Conservation (phyloP, 2,329 filamentous ascomycete species). For the Metarhizium rileyi region DNA sequence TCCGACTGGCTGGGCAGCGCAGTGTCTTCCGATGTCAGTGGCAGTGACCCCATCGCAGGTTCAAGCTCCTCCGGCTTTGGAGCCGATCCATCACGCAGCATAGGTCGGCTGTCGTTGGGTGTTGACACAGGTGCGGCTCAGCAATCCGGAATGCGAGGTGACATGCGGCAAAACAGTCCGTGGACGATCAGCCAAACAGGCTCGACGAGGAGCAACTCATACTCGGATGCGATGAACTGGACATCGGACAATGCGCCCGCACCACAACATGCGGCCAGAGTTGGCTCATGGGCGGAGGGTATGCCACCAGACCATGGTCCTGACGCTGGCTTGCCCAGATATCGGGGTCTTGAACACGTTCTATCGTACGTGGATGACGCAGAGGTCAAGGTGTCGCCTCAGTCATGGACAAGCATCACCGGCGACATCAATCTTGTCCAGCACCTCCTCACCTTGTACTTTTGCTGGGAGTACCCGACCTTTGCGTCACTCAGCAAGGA, state of each 20-base stretch:
- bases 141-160: constrained; percentile 21
- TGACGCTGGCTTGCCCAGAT: constrained; percentile 21
- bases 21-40: constrained; percentile 3
- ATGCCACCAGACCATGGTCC: constrained; percentile 24
- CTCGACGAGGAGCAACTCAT: constrained; percentile 37
- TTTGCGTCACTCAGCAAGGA: constrained; percentile 65
- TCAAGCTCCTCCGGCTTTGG: constrained; percentile 19
- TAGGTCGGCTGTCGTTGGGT: constrained; percentile 17
- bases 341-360: constrained; percentile 36
- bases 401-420: constrained; percentile 53
- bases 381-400: constrained; percentile 31
- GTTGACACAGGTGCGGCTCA: constrained; percentile 19
- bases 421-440: constrained; percentile 47
- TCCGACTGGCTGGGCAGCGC: constrained; percentile 39
- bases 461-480: constrained; percentile 68
- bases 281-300: constrained; percentile 41
- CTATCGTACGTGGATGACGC: constrained; percentile 35
- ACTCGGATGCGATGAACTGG: constrained; percentile 38
- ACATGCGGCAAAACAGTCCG: constrained; percentile 34
- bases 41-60: constrained; percentile 10
- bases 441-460: constrained; percentile 57
- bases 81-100: constrained; percentile 1
- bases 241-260: constrained; percentile 24
- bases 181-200: constrained; percentile 40
- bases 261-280: constrained; percentile 33